A percentile compares a stretch with the other conserved stretches of the same genome.
Conservation (phyloP, 495 filamentous ascomycete species). For the Venustampulla echinocandica region DNA sequence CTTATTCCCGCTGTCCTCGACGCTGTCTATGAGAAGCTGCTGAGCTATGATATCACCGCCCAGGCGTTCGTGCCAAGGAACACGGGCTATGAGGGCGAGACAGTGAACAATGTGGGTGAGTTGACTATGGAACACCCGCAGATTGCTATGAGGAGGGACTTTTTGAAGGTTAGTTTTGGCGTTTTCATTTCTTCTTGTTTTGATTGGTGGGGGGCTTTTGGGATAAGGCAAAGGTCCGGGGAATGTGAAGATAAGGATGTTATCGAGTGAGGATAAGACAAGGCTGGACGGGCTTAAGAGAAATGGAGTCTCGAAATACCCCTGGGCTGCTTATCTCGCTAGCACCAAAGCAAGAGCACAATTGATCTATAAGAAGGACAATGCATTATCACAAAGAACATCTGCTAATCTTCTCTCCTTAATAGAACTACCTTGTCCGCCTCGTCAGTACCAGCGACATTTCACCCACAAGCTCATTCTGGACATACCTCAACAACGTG, state of each 20-base stretch:
- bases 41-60: slow-evolving; percentile 34
- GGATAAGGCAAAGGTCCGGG: too few relatives aligned
- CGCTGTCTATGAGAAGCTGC: slow-evolving; percentile 30
- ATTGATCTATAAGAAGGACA: too few relatives aligned
- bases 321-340: too few relatives aligned
- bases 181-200: too few relatives aligned
- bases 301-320: too few relatives aligned
- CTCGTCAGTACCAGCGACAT: slow-evolving; percentile 20
- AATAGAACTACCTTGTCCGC: slow-evolving; percentile 24
- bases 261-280: neutral
- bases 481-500: slow-evolving; percentile 35
- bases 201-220: too few relatives aligned
- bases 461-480: slow-evolving; percentile 10
- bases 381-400: too few relatives aligned
- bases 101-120: slow-evolving; percentile 20
- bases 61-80: slow-evolving; percentile 31
- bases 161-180: slow-evolving; percentile 23
- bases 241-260: neutral
- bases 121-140: slow-evolving; percentile 30
- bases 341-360: too few relatives aligned
- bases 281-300: too few relatives aligned
- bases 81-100: slow-evolving; percentile 27
- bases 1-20: slow-evolving; percentile 31
- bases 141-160: slow-evolving; percentile 31
- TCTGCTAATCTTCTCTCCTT: too few relatives aligned